Percentiles rank a stretch among this genome's conserved stretches.
Evolutionary conservation across 1,284 basidiomycete genomes (phyloP).

Genomic region (Apiotrichum gracile): DNA sequence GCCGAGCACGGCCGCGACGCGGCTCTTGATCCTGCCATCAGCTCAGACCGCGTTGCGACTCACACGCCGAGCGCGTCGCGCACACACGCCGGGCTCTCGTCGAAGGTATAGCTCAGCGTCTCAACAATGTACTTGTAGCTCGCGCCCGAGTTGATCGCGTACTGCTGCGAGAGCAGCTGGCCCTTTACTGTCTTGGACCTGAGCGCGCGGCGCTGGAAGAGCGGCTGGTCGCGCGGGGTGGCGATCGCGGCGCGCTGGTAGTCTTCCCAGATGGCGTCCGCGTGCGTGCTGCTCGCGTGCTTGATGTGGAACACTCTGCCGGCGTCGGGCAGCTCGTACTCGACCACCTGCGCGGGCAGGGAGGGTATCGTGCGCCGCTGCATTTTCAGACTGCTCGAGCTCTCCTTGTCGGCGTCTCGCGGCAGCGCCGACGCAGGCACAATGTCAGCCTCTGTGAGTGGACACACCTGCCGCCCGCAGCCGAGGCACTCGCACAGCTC

Average conservation of each 20-base stretch:
- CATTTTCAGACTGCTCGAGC: no score
- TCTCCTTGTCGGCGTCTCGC: neutral
- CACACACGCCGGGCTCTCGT: constrained; percentile 32
- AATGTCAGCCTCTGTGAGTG: constrained; percentile 2
- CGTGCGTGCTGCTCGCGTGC: constrained; percentile 3
- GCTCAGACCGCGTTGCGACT: no score
- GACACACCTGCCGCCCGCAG: constrained; percentile 5
- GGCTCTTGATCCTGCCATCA: constrained; percentile 16
- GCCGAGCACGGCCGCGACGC: constrained; percentile 17
- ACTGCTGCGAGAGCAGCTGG: constrained; percentile 37
- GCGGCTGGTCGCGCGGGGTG: constrained; percentile 12
- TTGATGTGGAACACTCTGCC: constrained; percentile 34
- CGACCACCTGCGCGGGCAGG: constrained; percentile 4
- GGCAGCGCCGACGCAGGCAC: neutral
- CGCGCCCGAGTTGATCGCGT: constrained; percentile 40
- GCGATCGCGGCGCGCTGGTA: constrained; percentile 31
- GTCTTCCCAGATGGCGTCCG: constrained; percentile 25
- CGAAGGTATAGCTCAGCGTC: constrained; percentile 31
- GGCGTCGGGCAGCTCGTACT: constrained; percentile 10
- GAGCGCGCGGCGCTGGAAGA: constrained; percentile 35
- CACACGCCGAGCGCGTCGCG: constrained; percentile 27
- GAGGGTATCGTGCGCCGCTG: no score
- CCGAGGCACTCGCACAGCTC: constrained; percentile 28
- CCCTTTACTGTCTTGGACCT: constrained; percentile 17
- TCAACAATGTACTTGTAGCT: constrained; percentile 43